Evolutionary conservation across 352 stramenopile species (phyloP).

Genomic region (Phytophthora agathidicida): DNA sequence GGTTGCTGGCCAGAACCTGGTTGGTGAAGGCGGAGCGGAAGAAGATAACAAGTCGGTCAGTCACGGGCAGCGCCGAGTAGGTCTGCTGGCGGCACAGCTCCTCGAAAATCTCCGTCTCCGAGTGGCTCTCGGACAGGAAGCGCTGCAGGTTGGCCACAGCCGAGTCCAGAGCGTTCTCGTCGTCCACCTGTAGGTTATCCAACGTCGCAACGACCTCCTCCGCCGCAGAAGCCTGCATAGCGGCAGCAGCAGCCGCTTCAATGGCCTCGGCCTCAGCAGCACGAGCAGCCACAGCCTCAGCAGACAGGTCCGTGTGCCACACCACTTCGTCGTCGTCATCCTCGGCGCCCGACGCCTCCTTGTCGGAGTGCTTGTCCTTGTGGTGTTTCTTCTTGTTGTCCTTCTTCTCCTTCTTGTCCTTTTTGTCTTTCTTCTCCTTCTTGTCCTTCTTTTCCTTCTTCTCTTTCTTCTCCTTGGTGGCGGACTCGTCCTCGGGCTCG

Average conservation of each 20-base stretch:
- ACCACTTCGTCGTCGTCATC: conserved; percentile 75
- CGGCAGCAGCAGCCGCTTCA: conserved; percentile 73
- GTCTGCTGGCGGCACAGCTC: conserved; percentile 95
- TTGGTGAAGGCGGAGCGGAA: conserved; percentile 89
- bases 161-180: conserved; percentile 84
- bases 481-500: conserved; percentile 68
- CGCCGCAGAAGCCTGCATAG: conserved; percentile 63
- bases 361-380: conserved; percentile 78
- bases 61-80: conserved; percentile 87
- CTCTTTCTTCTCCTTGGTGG: conserved; percentile 61
- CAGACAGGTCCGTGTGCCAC: conserved; percentile 88
- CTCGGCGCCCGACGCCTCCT: conserved; percentile 73
- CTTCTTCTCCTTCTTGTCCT: conserved; percentile 79
- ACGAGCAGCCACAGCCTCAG: conserved; percentile 81
- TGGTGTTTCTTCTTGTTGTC: conserved; percentile 88
- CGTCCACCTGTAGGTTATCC: conserved; percentile 84
- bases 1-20: conserved; percentile 92
- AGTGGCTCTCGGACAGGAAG: conserved; percentile 57
- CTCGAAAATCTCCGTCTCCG: conserved; percentile 79
- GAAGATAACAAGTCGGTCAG: conserved; percentile 95
- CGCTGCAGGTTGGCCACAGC: conserved; percentile 71
- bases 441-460: conserved; percentile 77
- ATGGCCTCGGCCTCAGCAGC: conserved; percentile 84
- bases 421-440: conserved; percentile 73
- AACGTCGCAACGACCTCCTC: conserved; percentile 72